A percentile compares a stretch with the other conserved stretches of the same genome.
These are phyloP conservation scores for Ophiostoma sp. DNA, from an alignment of 2,329 filamentous ascomycete genomes.

Conservation along the genomic window DNA sequence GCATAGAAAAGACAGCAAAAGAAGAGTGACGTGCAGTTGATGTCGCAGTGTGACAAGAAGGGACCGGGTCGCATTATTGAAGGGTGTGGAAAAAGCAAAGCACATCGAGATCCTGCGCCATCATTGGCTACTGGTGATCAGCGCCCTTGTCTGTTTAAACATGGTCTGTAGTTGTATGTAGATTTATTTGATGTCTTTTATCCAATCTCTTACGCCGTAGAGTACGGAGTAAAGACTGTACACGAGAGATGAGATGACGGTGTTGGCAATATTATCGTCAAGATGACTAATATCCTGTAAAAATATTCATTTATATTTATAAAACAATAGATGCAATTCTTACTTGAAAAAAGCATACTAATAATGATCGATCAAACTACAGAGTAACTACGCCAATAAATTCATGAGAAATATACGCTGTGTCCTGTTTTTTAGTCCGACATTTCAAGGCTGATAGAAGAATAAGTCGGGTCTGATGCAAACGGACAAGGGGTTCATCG, in stretches of 20 bases:
- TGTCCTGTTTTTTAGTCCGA: constrained; percentile 61
- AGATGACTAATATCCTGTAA: neutral
- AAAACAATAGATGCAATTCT: no score
- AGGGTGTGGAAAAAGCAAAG: neutral
- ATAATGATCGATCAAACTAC: neutral
- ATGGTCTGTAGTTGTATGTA: no score
- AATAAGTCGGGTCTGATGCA: constrained; percentile 58
- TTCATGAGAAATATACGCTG: constrained; percentile 33
- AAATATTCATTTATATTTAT: no score
- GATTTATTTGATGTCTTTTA: no score
- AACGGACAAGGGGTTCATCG: constrained; percentile 41
- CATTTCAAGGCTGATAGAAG: constrained; percentile 48
- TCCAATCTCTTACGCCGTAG: no score
- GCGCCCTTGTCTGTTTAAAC: neutral
- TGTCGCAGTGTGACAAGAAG: constrained; percentile 19
- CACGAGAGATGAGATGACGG: no score
- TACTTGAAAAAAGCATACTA: neutral
- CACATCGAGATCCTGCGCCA: constrained; percentile 20
- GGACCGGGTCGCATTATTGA: neutral
- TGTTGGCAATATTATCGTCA: neutral
- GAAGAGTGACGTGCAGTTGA: constrained; percentile 21
- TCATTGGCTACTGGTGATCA: constrained; percentile 14
- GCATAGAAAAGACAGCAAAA: neutral
- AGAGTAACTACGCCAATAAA: neutral
- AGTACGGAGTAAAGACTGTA: no score